Evolutionary conservation across 2,329 filamentous ascomycete species (phyloP).

Genomic region (Colletotrichum lini): DNA sequence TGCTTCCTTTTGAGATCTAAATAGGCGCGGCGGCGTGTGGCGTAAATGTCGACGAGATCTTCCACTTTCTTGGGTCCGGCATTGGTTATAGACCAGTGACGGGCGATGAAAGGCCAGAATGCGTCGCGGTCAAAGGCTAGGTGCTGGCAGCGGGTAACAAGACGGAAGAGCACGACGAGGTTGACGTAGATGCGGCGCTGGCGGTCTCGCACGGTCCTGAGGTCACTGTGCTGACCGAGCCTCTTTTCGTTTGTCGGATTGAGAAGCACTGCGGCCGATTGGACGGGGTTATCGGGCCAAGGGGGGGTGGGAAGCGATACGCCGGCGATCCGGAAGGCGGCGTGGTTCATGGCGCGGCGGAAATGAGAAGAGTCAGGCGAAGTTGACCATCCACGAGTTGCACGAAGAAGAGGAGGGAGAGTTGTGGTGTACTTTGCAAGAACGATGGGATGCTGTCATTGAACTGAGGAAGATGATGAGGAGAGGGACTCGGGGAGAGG

Average conservation of each 20-base stretch:
- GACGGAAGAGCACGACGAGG: slow-evolving; percentile 33
- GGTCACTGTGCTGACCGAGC: not conserved
- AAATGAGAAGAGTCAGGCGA: not conserved
- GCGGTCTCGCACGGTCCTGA: not conserved
- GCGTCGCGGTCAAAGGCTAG: slow-evolving; percentile 20
- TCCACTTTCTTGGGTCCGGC: not conserved
- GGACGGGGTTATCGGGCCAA: not conserved
- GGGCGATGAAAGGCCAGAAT: slow-evolving; percentile 25
- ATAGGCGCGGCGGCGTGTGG: slow-evolving; percentile 23
- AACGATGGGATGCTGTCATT: too few relatives aligned
- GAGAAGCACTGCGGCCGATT: slow-evolving; percentile 15
- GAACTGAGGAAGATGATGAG: too few relatives aligned
- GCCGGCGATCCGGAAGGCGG: slow-evolving; percentile 17
- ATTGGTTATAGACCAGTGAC: not conserved
- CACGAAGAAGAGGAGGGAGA: too few relatives aligned
- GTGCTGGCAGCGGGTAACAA: slow-evolving; percentile 17
- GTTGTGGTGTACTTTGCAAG: too few relatives aligned
- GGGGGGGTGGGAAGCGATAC: slow-evolving; percentile 20
- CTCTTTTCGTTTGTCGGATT: slow-evolving; percentile 6
- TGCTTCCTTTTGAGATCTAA: not conserved
- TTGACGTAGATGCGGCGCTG: slow-evolving; percentile 25
- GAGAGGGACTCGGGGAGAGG: too few relatives aligned
- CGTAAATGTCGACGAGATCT: slow-evolving; percentile 8
- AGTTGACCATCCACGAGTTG: too few relatives aligned
- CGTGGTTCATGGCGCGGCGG: not conserved